phyloP scores from a whole-genome alignment of 805 yeast species.

The Metschnikowia cubensis region DNA sequence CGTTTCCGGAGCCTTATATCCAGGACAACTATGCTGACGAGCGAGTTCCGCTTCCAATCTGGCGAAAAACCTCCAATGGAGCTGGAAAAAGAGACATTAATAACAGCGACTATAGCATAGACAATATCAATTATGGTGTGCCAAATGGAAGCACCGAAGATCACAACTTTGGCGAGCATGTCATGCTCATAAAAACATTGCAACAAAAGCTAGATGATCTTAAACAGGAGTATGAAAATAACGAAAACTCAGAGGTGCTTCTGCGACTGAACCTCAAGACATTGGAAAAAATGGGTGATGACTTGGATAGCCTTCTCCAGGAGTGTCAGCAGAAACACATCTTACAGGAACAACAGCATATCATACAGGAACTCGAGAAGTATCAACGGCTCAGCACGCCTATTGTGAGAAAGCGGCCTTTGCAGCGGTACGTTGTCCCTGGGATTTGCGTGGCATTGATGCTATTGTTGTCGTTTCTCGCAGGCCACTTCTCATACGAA shows the following conservation, averaged over 20 bases:
- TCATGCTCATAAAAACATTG: constrained; percentile 8
- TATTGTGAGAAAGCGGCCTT: neutral
- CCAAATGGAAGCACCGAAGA: neutral
- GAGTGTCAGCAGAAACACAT: constrained; percentile 12
- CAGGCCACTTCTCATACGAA: constrained; percentile 32
- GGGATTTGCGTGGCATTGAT: constrained; percentile 1
- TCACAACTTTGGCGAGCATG: neutral
- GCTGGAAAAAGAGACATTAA: neutral
- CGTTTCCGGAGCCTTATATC: neutral
- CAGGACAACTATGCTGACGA: neutral
- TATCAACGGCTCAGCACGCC: constrained; percentile 14
- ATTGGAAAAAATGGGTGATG: constrained; percentile 6
- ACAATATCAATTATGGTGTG: neutral
- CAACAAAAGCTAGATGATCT: constrained; percentile 10
- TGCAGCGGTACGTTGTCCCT: constrained; percentile 7
- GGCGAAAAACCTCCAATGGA: constrained; percentile 6
- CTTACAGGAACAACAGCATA: constrained; percentile 7
- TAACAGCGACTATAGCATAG: neutral
- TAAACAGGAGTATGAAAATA: constrained; percentile 5
- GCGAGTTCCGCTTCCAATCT: constrained; percentile 12
- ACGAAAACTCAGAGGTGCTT: neutral
- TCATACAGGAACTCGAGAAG: constrained; percentile 25
- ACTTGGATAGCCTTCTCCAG: constrained; percentile 8
- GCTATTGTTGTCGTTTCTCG: constrained; percentile 22
- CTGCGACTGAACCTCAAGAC: constrained; percentile 4